phyloP scores from a whole-genome alignment of 208 protist genomes.

The Trichomonas tenax region DNA sequence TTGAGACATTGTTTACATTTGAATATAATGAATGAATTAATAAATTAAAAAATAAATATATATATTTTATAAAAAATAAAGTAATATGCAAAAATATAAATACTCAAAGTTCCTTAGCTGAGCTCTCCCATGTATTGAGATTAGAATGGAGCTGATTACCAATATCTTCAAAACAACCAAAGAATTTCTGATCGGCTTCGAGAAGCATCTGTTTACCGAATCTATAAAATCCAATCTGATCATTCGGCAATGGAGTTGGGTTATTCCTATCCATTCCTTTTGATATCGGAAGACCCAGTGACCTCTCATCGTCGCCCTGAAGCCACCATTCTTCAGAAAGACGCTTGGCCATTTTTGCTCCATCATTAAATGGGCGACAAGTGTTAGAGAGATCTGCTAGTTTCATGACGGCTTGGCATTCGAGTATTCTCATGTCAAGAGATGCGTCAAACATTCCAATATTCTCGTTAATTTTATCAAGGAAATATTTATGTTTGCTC shows the following conservation, averaged over 20 bases:
- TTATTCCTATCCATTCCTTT: background rate
- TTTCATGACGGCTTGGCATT: background rate
- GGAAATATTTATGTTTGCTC: background rate
- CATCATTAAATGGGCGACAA: background rate
- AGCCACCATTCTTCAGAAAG: background rate
- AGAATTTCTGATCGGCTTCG: too few relatives aligned
- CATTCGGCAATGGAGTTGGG: background rate
- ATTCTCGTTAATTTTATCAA: background rate
- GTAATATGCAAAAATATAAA: too few relatives aligned
- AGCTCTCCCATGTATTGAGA: too few relatives aligned
- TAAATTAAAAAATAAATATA: too few relatives aligned
- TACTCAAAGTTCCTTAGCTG: too few relatives aligned
- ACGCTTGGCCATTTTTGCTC: background rate
- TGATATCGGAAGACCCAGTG: background rate
- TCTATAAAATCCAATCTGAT: background rate
- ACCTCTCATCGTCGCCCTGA: background rate
- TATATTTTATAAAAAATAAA: too few relatives aligned
- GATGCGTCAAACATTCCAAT: background rate
- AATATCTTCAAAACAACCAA: too few relatives aligned
- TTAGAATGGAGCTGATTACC: too few relatives aligned
- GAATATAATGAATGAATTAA: too few relatives aligned
- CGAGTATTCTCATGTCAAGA: background rate
- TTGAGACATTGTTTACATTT: too few relatives aligned
- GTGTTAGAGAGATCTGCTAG: background rate
- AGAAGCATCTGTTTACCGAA: background rate